phyloP scores from a whole-genome alignment of 768 basidiomycete species.

The Pulveroboletus ravenelii region DNA sequence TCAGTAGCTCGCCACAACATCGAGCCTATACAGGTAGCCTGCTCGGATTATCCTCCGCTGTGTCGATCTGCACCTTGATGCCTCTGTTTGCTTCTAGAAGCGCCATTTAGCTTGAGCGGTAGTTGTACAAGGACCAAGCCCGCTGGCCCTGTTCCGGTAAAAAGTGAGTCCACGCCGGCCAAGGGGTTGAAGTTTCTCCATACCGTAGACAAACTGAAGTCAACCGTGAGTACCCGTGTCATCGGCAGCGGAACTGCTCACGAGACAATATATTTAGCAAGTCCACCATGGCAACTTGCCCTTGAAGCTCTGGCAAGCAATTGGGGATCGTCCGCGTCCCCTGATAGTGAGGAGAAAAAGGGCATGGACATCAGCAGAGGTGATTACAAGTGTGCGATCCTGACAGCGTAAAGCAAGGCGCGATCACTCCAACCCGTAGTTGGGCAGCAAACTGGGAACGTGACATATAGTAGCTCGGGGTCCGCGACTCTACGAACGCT shows the following conservation, averaged over 20 bases:
- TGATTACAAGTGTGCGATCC: too few relatives aligned
- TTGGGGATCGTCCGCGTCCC: conserved; percentile 62
- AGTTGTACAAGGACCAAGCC: conserved; percentile 83
- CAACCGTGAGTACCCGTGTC: not conserved
- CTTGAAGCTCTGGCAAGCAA: conserved; percentile 77
- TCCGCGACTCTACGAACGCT: conserved; percentile 72
- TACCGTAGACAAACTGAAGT: conserved; percentile 80
- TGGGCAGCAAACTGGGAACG: not conserved
- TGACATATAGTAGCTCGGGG: conserved; percentile 55
- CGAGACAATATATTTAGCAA: conserved; percentile 63
- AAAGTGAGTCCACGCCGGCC: conserved; percentile 74
- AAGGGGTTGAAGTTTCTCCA: conserved; percentile 75
- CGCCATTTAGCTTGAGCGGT: conserved; percentile 73
- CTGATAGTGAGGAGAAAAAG: too few relatives aligned
- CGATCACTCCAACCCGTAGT: too few relatives aligned
- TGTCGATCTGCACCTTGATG: conserved; percentile 76
- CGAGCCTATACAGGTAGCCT: conserved; percentile 79
- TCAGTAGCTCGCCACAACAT: conserved; percentile 73
- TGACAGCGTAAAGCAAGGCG: too few relatives aligned
- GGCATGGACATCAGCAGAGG: too few relatives aligned
- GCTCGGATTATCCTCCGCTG: conserved; percentile 75
- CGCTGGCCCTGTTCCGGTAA: conserved; percentile 83
- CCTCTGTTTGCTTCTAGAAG: conserved; percentile 76
- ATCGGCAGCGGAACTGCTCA: conserved; percentile 32
- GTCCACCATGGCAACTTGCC: conserved; percentile 77